phyloP scores from a whole-genome alignment of 495 filamentous ascomycete genomes.

The Hyaloscypha bicolor region DNA sequence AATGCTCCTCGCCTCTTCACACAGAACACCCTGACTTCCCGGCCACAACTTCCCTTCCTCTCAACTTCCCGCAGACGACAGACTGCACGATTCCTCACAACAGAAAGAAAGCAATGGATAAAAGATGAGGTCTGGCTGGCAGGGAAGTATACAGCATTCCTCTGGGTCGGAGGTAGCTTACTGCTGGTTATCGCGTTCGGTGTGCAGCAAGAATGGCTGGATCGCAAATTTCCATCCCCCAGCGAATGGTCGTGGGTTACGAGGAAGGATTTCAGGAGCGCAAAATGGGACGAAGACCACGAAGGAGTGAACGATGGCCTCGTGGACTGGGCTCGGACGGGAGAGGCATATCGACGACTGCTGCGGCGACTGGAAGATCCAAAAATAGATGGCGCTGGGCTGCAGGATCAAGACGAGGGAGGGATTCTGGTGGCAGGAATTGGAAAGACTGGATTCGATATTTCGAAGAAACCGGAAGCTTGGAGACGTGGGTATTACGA shows the following conservation, averaged over 20 bases:
- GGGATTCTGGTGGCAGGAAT: constrained; percentile 56
- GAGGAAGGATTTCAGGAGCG: constrained; percentile 61
- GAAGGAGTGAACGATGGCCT: constrained; percentile 46
- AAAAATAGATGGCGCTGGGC: constrained; percentile 64
- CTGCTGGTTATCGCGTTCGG: constrained; percentile 57
- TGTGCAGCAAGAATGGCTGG: constrained; percentile 67
- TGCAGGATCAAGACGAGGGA: constrained; percentile 59
- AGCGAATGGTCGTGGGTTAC: constrained; percentile 71
- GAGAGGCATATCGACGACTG: constrained; percentile 52
- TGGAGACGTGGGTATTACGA: constrained; percentile 87
- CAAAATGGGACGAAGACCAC: constrained; percentile 56
- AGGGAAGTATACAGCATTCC: constrained; percentile 57
- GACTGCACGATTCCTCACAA: constrained; percentile 73
- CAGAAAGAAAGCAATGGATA: constrained; percentile 68
- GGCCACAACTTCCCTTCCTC: constrained; percentile 79
- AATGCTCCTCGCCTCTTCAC: constrained; percentile 26
- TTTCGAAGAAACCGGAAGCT: constrained; percentile 71
- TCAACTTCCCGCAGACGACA: constrained; percentile 51
- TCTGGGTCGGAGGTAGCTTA: constrained; percentile 58
- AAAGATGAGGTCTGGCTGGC: constrained; percentile 63
- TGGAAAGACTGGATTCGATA: constrained; percentile 65
- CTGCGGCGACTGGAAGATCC: constrained; percentile 66
- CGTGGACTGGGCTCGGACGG: constrained; percentile 67
- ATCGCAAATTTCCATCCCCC: constrained; percentile 74
- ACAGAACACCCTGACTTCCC: constrained; percentile 25